Evolutionary conservation across 1,139 yeast species (phyloP).

Genomic region (Taiozyma sp.): DNA sequence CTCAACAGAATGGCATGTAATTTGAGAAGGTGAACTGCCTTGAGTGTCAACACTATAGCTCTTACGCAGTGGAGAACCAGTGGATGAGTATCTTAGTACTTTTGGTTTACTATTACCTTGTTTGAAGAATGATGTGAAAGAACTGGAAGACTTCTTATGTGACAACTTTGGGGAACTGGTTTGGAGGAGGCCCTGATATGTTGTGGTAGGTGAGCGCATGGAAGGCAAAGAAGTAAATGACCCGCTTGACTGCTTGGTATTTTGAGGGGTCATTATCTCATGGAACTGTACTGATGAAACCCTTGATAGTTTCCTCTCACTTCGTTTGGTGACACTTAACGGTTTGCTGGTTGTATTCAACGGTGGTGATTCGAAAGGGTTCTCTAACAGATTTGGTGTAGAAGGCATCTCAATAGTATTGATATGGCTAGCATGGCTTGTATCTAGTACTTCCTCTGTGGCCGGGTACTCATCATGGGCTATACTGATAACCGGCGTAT

Average conservation of each 20-base stretch:
- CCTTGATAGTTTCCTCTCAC: neutral
- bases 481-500: neutral
- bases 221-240: neutral
- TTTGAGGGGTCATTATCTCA: neutral
- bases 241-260: neutral
- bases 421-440: neutral
- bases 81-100: neutral
- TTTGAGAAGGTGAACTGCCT: slow-evolving; percentile 6
- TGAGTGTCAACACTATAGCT: neutral
- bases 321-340: neutral
- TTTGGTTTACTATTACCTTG: neutral
- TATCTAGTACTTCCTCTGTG: neutral
- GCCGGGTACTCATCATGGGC: neutral
- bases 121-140: neutral
- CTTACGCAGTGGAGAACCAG: neutral
- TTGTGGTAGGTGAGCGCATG: neutral
- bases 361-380: neutral
- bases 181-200: neutral
- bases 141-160: neutral
- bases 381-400: neutral
- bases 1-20: slow-evolving; percentile 17
- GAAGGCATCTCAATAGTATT: neutral
- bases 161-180: neutral
- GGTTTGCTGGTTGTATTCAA: neutral
- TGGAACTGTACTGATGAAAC: neutral